phyloP scores from a whole-genome alignment of 495 filamentous ascomycete species.

The Penicillium lividum region DNA sequence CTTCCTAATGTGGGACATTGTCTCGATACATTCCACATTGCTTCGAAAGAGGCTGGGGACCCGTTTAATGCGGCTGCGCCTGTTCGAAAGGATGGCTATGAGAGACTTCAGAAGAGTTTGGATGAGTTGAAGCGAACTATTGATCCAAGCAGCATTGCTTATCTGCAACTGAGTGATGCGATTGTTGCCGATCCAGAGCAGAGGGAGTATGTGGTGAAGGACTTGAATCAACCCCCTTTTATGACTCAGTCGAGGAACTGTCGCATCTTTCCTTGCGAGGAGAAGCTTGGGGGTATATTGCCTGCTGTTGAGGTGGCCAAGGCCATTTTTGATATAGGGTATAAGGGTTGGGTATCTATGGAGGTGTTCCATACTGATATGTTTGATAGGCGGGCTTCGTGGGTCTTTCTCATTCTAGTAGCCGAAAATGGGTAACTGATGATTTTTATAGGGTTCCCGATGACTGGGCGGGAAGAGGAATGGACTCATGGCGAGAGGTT shows the following conservation, averaged over 20 bases:
- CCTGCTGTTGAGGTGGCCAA: constrained; percentile 49
- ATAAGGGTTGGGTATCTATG: constrained; percentile 14
- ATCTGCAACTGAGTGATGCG: constrained; percentile 21
- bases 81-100: constrained; percentile 53
- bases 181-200: constrained; percentile 68
- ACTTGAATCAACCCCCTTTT: constrained; percentile 17
- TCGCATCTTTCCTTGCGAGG: constrained; percentile 69
- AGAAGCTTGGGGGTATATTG: constrained; percentile 63
- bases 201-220: constrained; percentile 17
- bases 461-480: constrained; percentile 13
- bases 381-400: constrained; percentile 7
- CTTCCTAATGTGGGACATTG: constrained; percentile 71
- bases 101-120: constrained; percentile 41
- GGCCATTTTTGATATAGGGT: constrained; percentile 17
- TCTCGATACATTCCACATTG: constrained; percentile 77
- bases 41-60: constrained; percentile 47
- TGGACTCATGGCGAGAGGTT: constrained; percentile 10
- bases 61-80: constrained; percentile 46
- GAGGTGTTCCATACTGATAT: constrained; percentile 20
- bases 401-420: neutral
- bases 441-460: constrained; percentile 4
- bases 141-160: constrained; percentile 38
- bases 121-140: constrained; percentile 65
- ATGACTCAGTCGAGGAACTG: constrained; percentile 70
- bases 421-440: neutral